Base-by-base conservation (phyloP, 139 green algal genomes). In the Chlorella sp. region DNA sequence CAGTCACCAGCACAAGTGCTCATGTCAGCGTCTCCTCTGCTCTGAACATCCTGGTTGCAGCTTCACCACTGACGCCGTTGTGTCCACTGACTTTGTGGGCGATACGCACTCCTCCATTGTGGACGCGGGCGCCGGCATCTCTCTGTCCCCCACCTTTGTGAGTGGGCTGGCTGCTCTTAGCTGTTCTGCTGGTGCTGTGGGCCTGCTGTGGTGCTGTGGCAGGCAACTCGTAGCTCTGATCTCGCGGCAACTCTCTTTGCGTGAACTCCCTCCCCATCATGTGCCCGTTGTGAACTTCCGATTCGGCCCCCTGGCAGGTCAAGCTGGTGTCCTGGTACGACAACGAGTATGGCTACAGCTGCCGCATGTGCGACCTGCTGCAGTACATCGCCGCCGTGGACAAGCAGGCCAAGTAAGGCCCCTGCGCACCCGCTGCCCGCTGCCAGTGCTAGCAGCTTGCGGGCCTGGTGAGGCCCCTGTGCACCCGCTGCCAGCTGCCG, bases 51-150 rank as follows among this genome's bases (percentile, higher is more conserved):
- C 20, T 11, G 40, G 40, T 30, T 69, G 80, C 81, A 86, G 81
- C 54, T 87, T 82, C 86, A 89, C 86, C 62, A 41, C 38, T 20
- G 86, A 89, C 30, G 46, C 58, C 3, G 86, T 89, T 9, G 86
- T 89, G 56, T 84, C 68, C 72, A 78, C 91, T 19, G 97, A 99
- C 92, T 99, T 99, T 83, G 87, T 95, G 44, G 84, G 86, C 58
- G 96, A 99, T 88, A 79, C 86, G n/a, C 91, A 85, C 84, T 95
- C 89, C 22, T 97, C 91, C 87, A 98, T 96, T 85, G 87, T 98
- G 26, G 95, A 97, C 85, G 92, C 92, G 76, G 94, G 92, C 77
- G 96, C 96, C 32, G 96, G 96, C 87, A 97, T 99, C 90, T 84
- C 87, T 82, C 93, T 99, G 41, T 93, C 84, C 40, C 87, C 89